Percentiles rank a stretch among this genome's conserved stretches.
phyloP scores from a whole-genome alignment of 352 stramenopile genomes.

The Phytophthora pistaciae region DNA sequence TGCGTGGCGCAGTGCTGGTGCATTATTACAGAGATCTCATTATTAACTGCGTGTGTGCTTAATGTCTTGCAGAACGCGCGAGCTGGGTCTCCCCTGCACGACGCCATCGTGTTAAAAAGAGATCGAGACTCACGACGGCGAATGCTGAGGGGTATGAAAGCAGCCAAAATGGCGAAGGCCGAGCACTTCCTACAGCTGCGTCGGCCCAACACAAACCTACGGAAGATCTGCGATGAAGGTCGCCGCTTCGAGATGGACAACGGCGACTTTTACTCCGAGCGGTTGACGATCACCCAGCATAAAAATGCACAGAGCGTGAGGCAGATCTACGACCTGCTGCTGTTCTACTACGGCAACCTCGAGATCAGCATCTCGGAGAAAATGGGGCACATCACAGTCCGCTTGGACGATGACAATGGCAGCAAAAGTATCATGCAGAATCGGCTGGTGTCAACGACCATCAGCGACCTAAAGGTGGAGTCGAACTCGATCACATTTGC shows the following conservation, averaged over 20 bases:
- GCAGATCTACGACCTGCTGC: constrained; percentile 60
- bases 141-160: constrained; percentile 29
- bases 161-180: constrained; percentile 33
- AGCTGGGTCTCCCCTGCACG: constrained; percentile 30
- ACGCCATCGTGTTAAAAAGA: constrained; percentile 18
- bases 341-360: constrained; percentile 65
- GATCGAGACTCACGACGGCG: constrained; percentile 20
- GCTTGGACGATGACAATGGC: constrained; percentile 64
- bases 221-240: constrained; percentile 38
- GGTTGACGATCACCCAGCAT: constrained; percentile 59
- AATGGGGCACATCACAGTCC: constrained; percentile 61
- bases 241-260: constrained; percentile 51
- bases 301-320: constrained; percentile 44
- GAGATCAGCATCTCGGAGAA: constrained; percentile 74
- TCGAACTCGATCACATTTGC: constrained; percentile 54
- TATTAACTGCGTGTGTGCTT: not conserved
- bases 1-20: not conserved
- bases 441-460: constrained; percentile 54
- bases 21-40: not conserved
- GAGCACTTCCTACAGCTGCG: constrained; percentile 37
- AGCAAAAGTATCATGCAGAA: constrained; percentile 54
- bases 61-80: constrained; percentile 16
- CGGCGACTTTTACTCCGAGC: constrained; percentile 54
- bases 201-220: constrained; percentile 23
- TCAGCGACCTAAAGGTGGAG: constrained; percentile 39